phyloP scores from a whole-genome alignment of 2,329 filamentous ascomycete species.

The Colletotrichum viniferum region DNA sequence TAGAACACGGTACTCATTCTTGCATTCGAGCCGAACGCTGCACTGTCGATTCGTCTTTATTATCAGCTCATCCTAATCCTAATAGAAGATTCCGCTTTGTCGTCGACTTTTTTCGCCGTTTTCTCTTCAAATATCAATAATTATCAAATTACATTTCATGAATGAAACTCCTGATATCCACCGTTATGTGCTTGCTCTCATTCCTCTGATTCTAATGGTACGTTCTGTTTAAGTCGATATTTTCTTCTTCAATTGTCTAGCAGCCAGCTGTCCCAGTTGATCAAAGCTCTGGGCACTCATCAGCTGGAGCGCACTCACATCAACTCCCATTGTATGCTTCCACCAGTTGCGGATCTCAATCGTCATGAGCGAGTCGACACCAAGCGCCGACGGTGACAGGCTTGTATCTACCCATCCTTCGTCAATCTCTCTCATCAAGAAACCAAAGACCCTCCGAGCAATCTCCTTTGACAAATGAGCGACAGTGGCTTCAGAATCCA shows the following conservation, averaged over 20 bases:
- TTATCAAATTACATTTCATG: no score
- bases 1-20: background rate
- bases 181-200: accelerated
- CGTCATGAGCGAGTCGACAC: conserved; percentile 17
- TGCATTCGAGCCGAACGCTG: background rate
- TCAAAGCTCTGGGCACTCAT: conserved; percentile 8
- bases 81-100: background rate
- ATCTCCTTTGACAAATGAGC: background rate
- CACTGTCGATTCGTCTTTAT: background rate
- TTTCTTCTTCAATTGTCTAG: background rate
- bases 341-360: conserved; percentile 23
- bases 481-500: background rate
- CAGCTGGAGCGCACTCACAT: background rate
- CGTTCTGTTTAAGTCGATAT: background rate
- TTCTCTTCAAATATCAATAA: no score
- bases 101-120: background rate
- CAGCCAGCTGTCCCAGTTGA: background rate
- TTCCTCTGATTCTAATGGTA: background rate
- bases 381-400: background rate
- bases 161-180: background rate
- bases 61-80: background rate
- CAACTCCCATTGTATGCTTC: background rate
- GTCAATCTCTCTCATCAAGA: background rate
- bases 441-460: background rate
- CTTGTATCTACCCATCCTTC: background rate